These are phyloP conservation scores for Naganishia cerealis DNA, from an alignment of 1,284 basidiomycete species.

Conservation along the genomic window DNA sequence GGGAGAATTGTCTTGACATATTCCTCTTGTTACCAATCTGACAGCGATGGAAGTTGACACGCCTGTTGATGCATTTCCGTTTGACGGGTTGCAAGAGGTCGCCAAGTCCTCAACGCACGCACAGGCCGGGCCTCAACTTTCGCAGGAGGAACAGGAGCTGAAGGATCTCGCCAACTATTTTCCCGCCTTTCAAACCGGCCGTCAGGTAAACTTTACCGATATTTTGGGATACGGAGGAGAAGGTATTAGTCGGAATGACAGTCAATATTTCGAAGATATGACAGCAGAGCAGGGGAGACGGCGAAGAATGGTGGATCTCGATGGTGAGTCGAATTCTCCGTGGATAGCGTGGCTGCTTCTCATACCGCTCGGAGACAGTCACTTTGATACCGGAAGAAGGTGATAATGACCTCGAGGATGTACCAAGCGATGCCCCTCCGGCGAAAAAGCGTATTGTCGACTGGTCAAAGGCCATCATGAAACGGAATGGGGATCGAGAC, in stretches of 20 bases:
- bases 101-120: neutral
- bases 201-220: conserved; percentile 15
- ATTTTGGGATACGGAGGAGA: conserved; percentile 18
- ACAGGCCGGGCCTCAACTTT: neutral
- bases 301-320: conserved; percentile 21
- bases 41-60: conserved; percentile 15
- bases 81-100: neutral
- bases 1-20: neutral
- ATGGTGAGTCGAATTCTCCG: neutral
- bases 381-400: conserved; percentile 24
- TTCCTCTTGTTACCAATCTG: neutral
- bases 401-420: conserved; percentile 9
- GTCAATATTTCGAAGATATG: conserved; percentile 12
- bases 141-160: conserved; percentile 9
- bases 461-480: conserved; percentile 14
- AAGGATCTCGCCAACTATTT: conserved; percentile 16
- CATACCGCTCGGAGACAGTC: conserved; percentile 9
- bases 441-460: conserved; percentile 13
- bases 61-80: neutral
- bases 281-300: conserved; percentile 7
- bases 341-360: neutral
- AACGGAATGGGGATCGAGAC: neutral
- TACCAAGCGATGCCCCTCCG: conserved; percentile 7
- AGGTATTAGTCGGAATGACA: neutral
- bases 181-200: conserved; percentile 11